phyloP scores from a whole-genome alignment of 1,139 yeast species.

The Casaregolazyma lundiana region DNA sequence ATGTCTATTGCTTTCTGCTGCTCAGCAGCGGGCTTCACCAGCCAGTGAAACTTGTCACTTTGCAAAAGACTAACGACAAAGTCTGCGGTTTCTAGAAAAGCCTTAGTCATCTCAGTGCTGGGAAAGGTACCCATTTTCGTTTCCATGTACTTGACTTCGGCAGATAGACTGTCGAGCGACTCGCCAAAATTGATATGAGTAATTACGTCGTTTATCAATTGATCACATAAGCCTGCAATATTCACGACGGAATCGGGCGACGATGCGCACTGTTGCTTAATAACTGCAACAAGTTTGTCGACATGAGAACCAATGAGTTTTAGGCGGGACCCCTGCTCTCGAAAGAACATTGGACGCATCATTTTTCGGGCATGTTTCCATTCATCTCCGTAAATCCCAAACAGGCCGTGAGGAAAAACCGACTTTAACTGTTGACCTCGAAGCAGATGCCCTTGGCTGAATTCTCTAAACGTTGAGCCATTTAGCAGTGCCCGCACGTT shows the following conservation, averaged over 20 bases:
- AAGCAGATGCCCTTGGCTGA: constrained; percentile 48
- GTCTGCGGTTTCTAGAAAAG: constrained; percentile 11
- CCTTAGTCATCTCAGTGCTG: background rate
- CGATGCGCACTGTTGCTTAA: constrained; percentile 9
- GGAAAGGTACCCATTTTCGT: constrained; percentile 20
- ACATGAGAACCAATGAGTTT: constrained; percentile 37
- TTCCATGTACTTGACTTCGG: constrained; percentile 20
- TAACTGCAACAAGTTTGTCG: constrained; percentile 11
- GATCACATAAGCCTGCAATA: constrained; percentile 46
- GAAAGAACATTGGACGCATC: constrained; percentile 55
- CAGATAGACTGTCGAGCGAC: constrained; percentile 42
- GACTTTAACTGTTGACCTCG: constrained; percentile 41
- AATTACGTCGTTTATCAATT: constrained; percentile 53
- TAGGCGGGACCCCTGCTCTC: constrained; percentile 52
- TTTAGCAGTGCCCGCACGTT: constrained; percentile 3
- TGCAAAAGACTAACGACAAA: constrained; percentile 9
- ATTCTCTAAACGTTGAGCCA: constrained; percentile 39
- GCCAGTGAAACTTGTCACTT: constrained; percentile 12
- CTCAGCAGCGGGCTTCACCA: constrained; percentile 17
- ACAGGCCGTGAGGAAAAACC: constrained; percentile 51
- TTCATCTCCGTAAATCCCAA: constrained; percentile 50
- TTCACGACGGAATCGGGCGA: constrained; percentile 35
- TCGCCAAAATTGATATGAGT: constrained; percentile 58
- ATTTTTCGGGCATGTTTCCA: constrained; percentile 57
- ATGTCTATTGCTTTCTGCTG: constrained; percentile 31